Percentiles rank a stretch among this genome's conserved stretches.
phyloP scores from a whole-genome alignment of 768 basidiomycete genomes.

The Mycena capillaripes region DNA sequence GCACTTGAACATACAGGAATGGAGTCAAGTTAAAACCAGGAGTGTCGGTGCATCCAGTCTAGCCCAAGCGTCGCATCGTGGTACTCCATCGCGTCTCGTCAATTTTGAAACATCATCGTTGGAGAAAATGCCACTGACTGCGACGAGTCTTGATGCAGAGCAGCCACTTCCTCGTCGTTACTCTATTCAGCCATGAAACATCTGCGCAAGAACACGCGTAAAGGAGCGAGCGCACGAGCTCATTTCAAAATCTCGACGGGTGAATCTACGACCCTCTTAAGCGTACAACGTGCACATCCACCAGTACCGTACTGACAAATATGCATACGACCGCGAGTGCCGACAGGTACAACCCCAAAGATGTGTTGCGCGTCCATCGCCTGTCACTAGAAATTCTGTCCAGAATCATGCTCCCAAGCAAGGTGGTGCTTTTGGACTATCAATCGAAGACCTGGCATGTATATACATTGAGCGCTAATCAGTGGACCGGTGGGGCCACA shows the following conservation, averaged over 20 bases:
- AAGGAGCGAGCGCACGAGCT: neutral
- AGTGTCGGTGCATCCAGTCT: neutral
- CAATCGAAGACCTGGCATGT: neutral
- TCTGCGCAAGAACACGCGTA: neutral
- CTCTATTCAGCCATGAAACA: neutral
- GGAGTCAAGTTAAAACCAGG: slow-evolving; percentile 1
- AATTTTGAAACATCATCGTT: neutral
- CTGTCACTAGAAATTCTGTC: neutral
- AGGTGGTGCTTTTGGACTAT: neutral
- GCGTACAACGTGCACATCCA: neutral
- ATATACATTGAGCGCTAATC: neutral
- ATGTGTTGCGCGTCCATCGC: neutral
- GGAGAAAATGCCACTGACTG: neutral
- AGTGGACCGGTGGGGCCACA: neutral
- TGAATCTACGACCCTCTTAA: neutral
- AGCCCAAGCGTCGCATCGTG: neutral
- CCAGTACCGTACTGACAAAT: neutral
- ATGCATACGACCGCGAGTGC: neutral
- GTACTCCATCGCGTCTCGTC: neutral
- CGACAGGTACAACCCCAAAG: neutral
- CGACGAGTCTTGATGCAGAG: neutral
- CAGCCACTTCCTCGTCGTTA: neutral
- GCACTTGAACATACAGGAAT: neutral
- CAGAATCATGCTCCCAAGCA: neutral
- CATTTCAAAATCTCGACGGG: neutral